Percentiles rank a stretch among this genome's conserved stretches.
Conservation (phyloP, 148 eudicot species). For the Rhododendron ovatum region DNA sequence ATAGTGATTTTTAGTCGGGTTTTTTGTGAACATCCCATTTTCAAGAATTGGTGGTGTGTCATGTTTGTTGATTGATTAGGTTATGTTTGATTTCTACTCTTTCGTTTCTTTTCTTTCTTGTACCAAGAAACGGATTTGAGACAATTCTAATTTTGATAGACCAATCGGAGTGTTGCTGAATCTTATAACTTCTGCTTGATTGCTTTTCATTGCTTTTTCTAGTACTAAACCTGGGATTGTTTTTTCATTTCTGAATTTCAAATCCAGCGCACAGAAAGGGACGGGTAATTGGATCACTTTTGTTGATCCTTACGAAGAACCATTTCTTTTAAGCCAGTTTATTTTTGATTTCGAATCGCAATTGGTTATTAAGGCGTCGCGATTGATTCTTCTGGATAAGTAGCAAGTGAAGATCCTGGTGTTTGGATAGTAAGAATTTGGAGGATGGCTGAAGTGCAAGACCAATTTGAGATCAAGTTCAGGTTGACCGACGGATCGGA, state of each 20-base stretch:
- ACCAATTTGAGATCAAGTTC: slow-evolving; percentile 58
- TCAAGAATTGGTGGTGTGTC: slow-evolving; percentile 2
- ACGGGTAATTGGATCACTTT: neutral
- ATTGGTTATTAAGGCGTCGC: neutral
- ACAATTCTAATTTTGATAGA: neutral
- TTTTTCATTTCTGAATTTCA: slow-evolving; percentile 7
- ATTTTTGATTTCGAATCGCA: neutral
- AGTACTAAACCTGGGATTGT: neutral
- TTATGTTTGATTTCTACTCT: too few relatives aligned
- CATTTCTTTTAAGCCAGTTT: neutral
- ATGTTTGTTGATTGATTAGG: neutral
- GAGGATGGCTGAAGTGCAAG: slow-evolving; percentile 51
- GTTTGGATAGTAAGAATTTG: slow-evolving; percentile 9
- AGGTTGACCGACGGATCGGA: slow-evolving; percentile 60
- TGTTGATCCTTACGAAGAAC: slow-evolving; percentile 6
- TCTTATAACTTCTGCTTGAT: neutral
- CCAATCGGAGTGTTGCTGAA: neutral
- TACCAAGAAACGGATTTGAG: neutral
- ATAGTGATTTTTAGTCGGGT: neutral
- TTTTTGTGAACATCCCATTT: neutral
- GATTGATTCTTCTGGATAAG: slow-evolving; percentile 2
- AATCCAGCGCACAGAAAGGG: slow-evolving; percentile 4
- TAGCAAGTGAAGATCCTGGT: slow-evolving; percentile 10
- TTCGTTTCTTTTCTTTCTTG: neutral
- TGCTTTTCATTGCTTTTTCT: neutral